Evolutionary conservation across 495 filamentous ascomycete species (phyloP).

Genomic region (Lophium mytilinum): DNA sequence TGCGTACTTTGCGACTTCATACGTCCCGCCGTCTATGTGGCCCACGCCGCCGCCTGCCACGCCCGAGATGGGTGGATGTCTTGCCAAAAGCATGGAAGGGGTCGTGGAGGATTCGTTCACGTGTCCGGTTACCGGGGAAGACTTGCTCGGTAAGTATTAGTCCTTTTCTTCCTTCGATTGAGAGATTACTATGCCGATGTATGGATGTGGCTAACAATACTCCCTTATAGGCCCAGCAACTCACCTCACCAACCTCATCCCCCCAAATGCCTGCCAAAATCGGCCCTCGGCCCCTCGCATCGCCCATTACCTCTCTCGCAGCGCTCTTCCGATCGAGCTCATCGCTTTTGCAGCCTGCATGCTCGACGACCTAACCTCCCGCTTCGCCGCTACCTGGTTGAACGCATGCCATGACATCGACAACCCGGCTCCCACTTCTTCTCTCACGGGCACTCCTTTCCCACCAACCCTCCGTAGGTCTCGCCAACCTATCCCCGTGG

Average conservation of each 20-base stretch:
- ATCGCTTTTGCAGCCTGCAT: constrained; percentile 24
- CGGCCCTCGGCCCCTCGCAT: constrained; percentile 6
- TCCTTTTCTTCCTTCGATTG: too few relatives aligned
- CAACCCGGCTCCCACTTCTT: neutral
- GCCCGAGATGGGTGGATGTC: neutral
- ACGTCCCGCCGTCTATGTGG: constrained; percentile 49
- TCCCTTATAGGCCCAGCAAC: constrained; percentile 10
- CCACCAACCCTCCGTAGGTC: neutral
- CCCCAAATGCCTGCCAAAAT: constrained; percentile 12
- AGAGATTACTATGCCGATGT: too few relatives aligned
- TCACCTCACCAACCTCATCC: constrained; percentile 23
- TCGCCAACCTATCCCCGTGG: neutral
- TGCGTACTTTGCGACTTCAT: constrained; percentile 42
- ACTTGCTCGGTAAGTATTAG: too few relatives aligned
- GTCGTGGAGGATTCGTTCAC: too few relatives aligned
- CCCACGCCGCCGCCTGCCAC: constrained; percentile 48
- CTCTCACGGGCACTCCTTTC: neutral
- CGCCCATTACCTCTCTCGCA: constrained; percentile 9
- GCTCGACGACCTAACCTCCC: constrained; percentile 16
- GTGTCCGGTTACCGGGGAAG: too few relatives aligned
- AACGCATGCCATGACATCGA: neutral
- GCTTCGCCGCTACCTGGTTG: constrained; percentile 14
- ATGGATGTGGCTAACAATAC: neutral
- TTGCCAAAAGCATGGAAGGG: neutral
- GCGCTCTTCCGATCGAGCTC: constrained; percentile 18